Evolutionary conservation across 1,284 basidiomycete genomes (phyloP).

Genomic region (Porodaedalea pini): DNA sequence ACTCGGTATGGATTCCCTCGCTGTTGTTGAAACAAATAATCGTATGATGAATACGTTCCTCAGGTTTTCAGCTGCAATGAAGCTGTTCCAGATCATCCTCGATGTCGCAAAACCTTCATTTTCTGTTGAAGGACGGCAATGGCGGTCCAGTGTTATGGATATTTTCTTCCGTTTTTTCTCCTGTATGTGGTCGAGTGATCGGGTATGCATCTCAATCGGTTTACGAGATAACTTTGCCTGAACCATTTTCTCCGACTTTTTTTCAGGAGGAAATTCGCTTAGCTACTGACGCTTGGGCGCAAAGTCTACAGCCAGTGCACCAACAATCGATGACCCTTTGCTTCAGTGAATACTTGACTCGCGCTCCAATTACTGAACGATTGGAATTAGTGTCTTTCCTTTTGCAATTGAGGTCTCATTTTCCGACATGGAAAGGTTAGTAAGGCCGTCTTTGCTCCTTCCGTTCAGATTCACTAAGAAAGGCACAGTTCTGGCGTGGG

Average conservation of each 20-base stretch:
- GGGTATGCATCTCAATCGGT: constrained; percentile 36
- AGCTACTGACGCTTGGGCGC: constrained; percentile 51
- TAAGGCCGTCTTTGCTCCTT: neutral
- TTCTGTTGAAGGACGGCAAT: constrained; percentile 58
- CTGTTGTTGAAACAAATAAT: constrained; percentile 4
- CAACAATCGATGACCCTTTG: constrained; percentile 58
- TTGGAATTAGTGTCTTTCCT: constrained; percentile 57
- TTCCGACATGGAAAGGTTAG: constrained; percentile 62
- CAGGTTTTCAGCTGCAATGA: constrained; percentile 40
- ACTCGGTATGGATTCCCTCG: constrained; percentile 35
- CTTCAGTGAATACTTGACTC: constrained; percentile 59
- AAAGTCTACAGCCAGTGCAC: constrained; percentile 59
- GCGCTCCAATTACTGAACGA: constrained; percentile 53
- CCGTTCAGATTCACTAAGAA: neutral
- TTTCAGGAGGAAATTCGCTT: constrained; percentile 62
- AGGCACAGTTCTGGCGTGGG: constrained; percentile 57
- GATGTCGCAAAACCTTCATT: constrained; percentile 62
- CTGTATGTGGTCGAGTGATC: constrained; percentile 60
- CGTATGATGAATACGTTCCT: neutral
- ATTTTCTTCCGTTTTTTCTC: constrained; percentile 59
- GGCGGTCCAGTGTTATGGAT: constrained; percentile 55
- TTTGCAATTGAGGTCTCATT: constrained; percentile 59
- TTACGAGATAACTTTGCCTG: neutral
- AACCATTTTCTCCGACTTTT: neutral
- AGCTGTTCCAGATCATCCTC: constrained; percentile 58